These are phyloP conservation scores for Auriscalpium microsporum DNA, from an alignment of 768 basidiomycete species.

Conservation along the genomic window DNA sequence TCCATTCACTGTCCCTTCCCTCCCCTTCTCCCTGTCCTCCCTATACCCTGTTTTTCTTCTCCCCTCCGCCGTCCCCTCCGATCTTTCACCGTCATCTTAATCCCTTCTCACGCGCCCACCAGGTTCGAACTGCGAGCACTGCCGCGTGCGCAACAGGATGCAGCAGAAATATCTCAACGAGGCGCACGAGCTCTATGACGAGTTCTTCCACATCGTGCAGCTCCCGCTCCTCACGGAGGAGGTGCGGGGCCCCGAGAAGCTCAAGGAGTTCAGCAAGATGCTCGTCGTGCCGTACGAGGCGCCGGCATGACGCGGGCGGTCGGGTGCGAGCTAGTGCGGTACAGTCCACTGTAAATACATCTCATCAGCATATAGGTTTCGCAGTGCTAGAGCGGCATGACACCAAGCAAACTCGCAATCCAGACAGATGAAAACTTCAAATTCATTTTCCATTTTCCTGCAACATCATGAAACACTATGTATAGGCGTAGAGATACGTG, in stretches of 20 bases:
- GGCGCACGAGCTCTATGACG: slow-evolving; percentile 94
- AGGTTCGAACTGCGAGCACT: slow-evolving; percentile 95
- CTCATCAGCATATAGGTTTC: too few species aligned
- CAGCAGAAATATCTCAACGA: slow-evolving; percentile 96
- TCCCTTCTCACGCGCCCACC: slow-evolving; percentile 5
- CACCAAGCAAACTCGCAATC: too few species aligned
- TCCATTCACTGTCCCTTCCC: not conserved
- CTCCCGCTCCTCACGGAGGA: slow-evolving; percentile 94
- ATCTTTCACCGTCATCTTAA: not conserved
- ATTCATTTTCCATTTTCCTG: too few species aligned
- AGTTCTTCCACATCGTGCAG: slow-evolving; percentile 95
- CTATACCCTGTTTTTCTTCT: too few species aligned
- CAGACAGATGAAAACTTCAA: too few species aligned
- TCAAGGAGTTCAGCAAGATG: slow-evolving; percentile 90
- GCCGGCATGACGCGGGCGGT: slow-evolving; percentile 18
- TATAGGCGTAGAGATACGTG: not conserved
- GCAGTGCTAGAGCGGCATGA: too few species aligned
- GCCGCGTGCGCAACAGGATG: slow-evolving; percentile 90
- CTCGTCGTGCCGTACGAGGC: slow-evolving; percentile 69
- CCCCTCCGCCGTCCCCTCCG: too few species aligned
- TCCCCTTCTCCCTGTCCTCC: too few species aligned
- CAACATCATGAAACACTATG: not conserved
- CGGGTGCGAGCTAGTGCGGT: too few species aligned
- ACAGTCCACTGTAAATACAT: too few species aligned
- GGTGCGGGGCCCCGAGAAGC: slow-evolving; percentile 89